Evolutionary conservation across 352 stramenopile genomes (phyloP), one percentile per base, ranked within the genome.

Genomic region (Globisporangium sylvaticum): DNA sequence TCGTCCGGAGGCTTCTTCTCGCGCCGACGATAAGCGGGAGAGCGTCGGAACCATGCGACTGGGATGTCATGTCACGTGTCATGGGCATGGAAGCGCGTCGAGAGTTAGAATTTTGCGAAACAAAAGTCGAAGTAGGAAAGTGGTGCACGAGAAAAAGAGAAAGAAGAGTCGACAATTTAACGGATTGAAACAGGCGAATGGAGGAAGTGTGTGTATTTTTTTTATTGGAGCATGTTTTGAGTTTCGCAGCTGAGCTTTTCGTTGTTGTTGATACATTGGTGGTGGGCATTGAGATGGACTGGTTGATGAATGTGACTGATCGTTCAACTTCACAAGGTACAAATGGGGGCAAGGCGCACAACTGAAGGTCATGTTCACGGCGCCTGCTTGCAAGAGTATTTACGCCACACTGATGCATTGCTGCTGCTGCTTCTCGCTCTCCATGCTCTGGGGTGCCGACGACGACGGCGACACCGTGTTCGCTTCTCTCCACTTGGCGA

Each of bases 11-110:
- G 75, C 66, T 74, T 93, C 50, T 93, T 93, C 66, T 84, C 75
- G 48, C 84, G 83, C 66, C 79, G 83, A 74, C 79, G 81, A 81
- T 93, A 90, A 81, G 68, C 56, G n/a, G 8, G 42, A 12, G 42
- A 10, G 14, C 4, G 7, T 39, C 7, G 10, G 15, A 20, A 2
- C 8, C 18, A 22, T 4, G 24, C 14, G 57, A 42, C 20, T 4
- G 4, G 54, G 15, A 8, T 22, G n/a, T n/a, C n/a, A n/a, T n/a
- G n/a, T n/a, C n/a, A n/a, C n/a, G n/a, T n/a, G n/a, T n/a, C n/a
- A n/a, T n/a, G n/a, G 18, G 6, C 15, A 50, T 5, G 39, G 15
- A 46, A 46, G 39, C 39, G n/a, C 14, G 15, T 46, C 39, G 6
- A 50, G 42, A 22, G 42, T 50, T 50, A 50, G 42, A 50, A 50